Conservation (phyloP, 2,329 filamentous ascomycete genomes). For the Didymella glomerata region DNA sequence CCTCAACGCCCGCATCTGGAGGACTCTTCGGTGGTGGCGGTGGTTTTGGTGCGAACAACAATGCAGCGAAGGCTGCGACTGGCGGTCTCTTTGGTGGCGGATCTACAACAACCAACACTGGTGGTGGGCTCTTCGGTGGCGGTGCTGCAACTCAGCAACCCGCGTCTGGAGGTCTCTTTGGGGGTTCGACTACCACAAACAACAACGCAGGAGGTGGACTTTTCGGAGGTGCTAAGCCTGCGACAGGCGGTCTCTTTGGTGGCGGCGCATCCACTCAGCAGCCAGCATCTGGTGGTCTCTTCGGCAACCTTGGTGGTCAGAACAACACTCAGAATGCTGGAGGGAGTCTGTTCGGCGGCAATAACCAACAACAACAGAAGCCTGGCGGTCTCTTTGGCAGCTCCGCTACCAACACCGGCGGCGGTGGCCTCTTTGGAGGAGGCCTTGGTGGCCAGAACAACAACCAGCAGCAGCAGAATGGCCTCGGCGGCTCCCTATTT, state of each 20-base stretch:
- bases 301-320: slow-evolving; percentile 41
- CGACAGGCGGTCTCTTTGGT: slow-evolving; percentile 54
- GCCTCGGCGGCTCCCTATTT: slow-evolving; percentile 53
- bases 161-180: slow-evolving; percentile 62
- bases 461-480: slow-evolving; percentile 54
- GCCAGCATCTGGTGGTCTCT: slow-evolving; percentile 43
- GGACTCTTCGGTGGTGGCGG: slow-evolving; percentile 56
- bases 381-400: slow-evolving; percentile 54
- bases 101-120: slow-evolving; percentile 36
- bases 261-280: slow-evolving; percentile 38
- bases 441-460: slow-evolving; percentile 51
- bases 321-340: slow-evolving; percentile 46
- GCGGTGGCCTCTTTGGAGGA: slow-evolving; percentile 61
- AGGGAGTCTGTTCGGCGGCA: slow-evolving; percentile 49
- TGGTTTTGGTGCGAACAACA: slow-evolving; percentile 48
- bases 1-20: slow-evolving; percentile 38
- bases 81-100: slow-evolving; percentile 49
- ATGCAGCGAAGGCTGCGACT: slow-evolving; percentile 52
- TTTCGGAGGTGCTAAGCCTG: slow-evolving; percentile 53
- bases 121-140: slow-evolving; percentile 44
- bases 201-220: slow-evolving; percentile 46
- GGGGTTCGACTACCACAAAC: slow-evolving; percentile 40
- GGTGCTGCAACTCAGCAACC: slow-evolving; percentile 45
- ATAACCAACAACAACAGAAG: slow-evolving; percentile 55
- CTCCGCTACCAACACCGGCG: slow-evolving; percentile 51